Percentiles rank a stretch among this genome's conserved stretches.
These are phyloP conservation scores for Ophiostoma tasmaniense DNA, from an alignment of 2,329 filamentous ascomycete species.

Conservation along the genomic window DNA sequence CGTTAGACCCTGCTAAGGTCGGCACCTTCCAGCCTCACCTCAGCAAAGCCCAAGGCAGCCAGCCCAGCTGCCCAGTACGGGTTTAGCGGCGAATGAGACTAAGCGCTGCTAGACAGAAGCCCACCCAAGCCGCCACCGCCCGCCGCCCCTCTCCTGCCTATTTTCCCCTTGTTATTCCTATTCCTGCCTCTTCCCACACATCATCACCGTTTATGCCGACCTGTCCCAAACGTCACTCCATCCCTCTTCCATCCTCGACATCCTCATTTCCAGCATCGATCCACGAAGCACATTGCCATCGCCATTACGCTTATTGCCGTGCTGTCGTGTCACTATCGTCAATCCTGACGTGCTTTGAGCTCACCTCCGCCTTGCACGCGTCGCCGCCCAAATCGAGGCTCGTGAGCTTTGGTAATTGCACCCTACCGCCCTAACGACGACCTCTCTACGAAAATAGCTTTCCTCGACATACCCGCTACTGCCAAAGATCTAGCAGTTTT, in stretches of 20 bases:
- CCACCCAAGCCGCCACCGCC: not conserved
- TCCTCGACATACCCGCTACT: not conserved
- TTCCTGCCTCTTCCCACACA: not conserved
- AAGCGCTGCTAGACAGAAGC: not conserved
- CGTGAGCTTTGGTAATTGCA: not conserved
- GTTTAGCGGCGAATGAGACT: constrained; percentile 4
- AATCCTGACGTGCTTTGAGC: not conserved
- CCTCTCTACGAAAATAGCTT: not conserved
- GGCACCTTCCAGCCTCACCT: constrained; percentile 2
- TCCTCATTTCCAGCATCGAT: not conserved
- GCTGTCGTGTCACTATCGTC: not conserved
- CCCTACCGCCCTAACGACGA: not conserved
- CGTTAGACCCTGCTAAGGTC: not conserved
- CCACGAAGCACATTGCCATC: not conserved
- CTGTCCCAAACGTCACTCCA: not conserved
- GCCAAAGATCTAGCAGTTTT: not conserved
- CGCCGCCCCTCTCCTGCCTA: constrained; percentile 7
- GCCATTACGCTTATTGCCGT: not conserved
- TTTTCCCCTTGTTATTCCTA: constrained; percentile 2
- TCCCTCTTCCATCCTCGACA: not conserved
- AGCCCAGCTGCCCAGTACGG: not conserved
- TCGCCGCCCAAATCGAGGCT: not conserved
- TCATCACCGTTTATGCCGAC: not conserved
- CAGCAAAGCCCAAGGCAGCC: constrained; percentile 1
- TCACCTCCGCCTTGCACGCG: not conserved